A percentile compares a stretch with the other conserved stretches of the same genome.
Evolutionary conservation across 2,329 filamentous ascomycete species (phyloP).

Genomic region (Penicillium sp.): DNA sequence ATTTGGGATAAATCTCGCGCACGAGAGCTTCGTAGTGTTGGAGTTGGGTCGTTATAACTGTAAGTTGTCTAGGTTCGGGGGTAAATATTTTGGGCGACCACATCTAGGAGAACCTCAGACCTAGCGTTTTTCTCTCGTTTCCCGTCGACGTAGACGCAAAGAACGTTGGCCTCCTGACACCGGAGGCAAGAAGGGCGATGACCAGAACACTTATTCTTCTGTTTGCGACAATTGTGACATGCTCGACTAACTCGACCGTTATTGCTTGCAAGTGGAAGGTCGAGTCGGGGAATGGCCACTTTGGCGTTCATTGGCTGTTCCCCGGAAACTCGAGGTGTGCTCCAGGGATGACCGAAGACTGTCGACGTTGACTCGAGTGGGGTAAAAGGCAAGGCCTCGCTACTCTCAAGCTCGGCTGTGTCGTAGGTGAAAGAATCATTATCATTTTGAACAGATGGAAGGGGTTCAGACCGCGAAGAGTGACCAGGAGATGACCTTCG

Average conservation of each 20-base stretch:
- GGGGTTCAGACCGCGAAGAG: background rate
- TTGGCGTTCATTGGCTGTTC: conserved; percentile 23
- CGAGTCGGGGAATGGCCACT: conserved; percentile 32
- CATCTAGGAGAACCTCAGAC: conserved; percentile 27
- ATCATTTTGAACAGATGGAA: background rate
- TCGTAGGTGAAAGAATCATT: background rate
- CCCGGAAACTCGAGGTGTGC: background rate
- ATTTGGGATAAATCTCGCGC: conserved; percentile 33
- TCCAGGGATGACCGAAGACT: background rate
- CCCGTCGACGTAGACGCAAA: conserved; percentile 45
- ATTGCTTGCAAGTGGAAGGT: conserved; percentile 20
- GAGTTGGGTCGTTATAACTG: conserved; percentile 38
- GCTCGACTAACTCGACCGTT: conserved; percentile 38
- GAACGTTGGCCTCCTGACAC: conserved; percentile 42
- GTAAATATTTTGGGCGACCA: conserved; percentile 4
- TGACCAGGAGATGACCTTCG: background rate
- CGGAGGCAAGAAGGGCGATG: conserved; percentile 44
- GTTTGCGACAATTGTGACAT: conserved; percentile 46
- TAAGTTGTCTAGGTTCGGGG: conserved; percentile 33
- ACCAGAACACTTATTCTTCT: conserved; percentile 48
- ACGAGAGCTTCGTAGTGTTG: conserved; percentile 38
- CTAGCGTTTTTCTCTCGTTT: conserved; percentile 46
- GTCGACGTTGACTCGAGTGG: background rate
- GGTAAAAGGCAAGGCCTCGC: background rate
- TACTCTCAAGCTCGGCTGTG: background rate